These are phyloP conservation scores for Chimonanthus salicifolius DNA, from an alignment of 164 flowering plant species.

Conservation along the genomic window DNA sequence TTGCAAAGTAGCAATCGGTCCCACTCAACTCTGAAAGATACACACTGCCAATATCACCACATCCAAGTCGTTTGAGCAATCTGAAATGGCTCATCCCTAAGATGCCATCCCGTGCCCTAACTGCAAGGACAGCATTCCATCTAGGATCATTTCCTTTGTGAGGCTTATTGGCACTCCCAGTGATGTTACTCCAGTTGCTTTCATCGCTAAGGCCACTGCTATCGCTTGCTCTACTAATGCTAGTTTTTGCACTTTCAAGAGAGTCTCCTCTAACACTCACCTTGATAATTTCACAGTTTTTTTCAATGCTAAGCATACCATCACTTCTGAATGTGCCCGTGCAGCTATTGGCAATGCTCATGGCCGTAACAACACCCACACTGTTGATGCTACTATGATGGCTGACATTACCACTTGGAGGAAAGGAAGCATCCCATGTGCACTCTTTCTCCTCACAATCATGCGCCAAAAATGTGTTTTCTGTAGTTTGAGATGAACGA, in stretches of 20 bases:
- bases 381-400: conserved; percentile 82
- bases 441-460: conserved; percentile 80
- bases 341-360: conserved; percentile 81
- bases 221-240: conserved; percentile 82
- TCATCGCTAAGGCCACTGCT: conserved; percentile 98
- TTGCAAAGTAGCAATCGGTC: conserved; percentile 49
- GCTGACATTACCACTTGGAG: conserved; percentile 90
- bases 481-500: conserved; percentile 58
- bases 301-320: conserved; percentile 69
- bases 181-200: conserved; percentile 87
- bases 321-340: conserved; percentile 71
- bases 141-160: conserved; percentile 97
- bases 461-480: conserved; percentile 32
- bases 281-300: conserved; percentile 62
- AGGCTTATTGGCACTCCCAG: conserved; percentile 89
- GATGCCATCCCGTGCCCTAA: conserved; percentile 75
- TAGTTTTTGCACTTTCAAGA: conserved; percentile 83
- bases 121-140: conserved; percentile 92
- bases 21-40: conserved; percentile 49
- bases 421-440: conserved; percentile 95
- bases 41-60: conserved; percentile 74
- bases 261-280: conserved; percentile 73
- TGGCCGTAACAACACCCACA: conserved; percentile 66
- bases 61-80: conserved; percentile 57
- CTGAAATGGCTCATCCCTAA: conserved; percentile 92